Evolutionary conservation across 2,329 filamentous ascomycete genomes (phyloP).

Genomic region (Sordariomycetes sp.): DNA sequence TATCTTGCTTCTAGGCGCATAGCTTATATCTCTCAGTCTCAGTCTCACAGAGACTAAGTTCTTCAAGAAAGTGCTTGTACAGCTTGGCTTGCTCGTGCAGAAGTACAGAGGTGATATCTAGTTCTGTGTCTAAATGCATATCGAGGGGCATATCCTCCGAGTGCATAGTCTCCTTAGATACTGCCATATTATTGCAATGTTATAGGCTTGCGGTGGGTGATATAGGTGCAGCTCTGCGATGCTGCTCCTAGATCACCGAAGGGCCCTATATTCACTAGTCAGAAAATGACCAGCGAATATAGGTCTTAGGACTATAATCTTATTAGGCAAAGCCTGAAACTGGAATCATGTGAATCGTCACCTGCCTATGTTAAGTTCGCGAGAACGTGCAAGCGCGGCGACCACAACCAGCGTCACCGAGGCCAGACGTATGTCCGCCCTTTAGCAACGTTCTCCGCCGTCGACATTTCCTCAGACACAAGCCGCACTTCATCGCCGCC

Average conservation of each 20-base stretch:
- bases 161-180: background rate
- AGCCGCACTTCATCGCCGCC: background rate
- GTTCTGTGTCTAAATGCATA: background rate
- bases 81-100: background rate
- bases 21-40: conserved; percentile 1
- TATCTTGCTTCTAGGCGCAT: background rate
- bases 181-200: background rate
- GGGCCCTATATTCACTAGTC: background rate
- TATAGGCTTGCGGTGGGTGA: background rate
- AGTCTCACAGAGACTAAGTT: background rate
- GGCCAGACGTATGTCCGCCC: background rate
- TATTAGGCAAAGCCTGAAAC: background rate
- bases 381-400: background rate
- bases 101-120: background rate
- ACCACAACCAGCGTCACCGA: background rate
- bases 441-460: background rate
- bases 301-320: background rate
- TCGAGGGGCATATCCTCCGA: background rate
- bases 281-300: background rate
- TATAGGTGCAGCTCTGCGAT: background rate
- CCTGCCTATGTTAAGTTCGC: background rate
- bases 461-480: background rate
- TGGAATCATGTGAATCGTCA: background rate
- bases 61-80: background rate
- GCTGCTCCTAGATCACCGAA: background rate